Conservation (phyloP, 768 basidiomycete species). For the Termitomyces sp. region DNA sequence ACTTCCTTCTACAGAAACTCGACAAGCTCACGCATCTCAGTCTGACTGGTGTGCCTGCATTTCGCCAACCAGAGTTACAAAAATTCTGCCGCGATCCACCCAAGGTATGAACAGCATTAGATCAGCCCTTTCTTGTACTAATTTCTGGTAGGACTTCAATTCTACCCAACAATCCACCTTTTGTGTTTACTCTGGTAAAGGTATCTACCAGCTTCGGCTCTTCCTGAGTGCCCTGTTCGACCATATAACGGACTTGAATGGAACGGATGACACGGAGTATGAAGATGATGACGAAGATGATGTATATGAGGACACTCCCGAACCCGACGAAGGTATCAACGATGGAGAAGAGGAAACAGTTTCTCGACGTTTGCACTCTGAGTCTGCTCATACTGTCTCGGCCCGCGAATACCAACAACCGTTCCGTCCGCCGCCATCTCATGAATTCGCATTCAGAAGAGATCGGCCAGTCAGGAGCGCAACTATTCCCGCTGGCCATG, state of each 20-base stretch:
- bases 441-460: constrained; percentile 30
- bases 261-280: constrained; percentile 64
- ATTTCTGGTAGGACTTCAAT: constrained; percentile 73
- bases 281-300: constrained; percentile 56
- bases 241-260: constrained; percentile 67
- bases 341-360: constrained; percentile 29
- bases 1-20: constrained; percentile 85
- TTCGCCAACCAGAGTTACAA: constrained; percentile 81
- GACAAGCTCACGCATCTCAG: constrained; percentile 91
- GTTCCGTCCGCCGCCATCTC: constrained; percentile 22
- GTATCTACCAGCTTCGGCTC: constrained; percentile 75
- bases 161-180: constrained; percentile 84
- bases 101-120: constrained; percentile 43
- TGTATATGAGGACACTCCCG: constrained; percentile 40
- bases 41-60: constrained; percentile 93
- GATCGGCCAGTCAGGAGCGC: constrained; percentile 25
- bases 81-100: constrained; percentile 88
- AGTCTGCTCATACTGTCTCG: constrained; percentile 18
- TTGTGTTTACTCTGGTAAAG: constrained; percentile 94
- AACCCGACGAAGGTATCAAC: constrained; percentile 32
- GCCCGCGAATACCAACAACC: constrained; percentile 17
- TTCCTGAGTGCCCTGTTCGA: constrained; percentile 76
- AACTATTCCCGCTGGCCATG: constrained; percentile 16
- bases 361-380: constrained; percentile 22
- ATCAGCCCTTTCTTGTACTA: background rate